A percentile compares a stretch with the other conserved stretches of the same genome.
Conservation (phyloP, 306 rosid genomes). For the Sicyos edulis region DNA sequence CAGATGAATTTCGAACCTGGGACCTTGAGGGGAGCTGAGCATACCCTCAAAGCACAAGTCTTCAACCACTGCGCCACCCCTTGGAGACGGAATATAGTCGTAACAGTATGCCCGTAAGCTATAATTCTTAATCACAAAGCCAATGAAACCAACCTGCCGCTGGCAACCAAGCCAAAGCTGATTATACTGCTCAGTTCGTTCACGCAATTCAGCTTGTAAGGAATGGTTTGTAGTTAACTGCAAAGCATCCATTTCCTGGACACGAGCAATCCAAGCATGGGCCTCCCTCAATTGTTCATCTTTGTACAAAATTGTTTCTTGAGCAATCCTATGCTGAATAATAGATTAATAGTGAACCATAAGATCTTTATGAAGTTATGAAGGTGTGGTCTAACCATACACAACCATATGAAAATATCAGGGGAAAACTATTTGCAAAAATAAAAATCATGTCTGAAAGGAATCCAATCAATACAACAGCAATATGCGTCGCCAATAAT, state of each 20-base stretch:
- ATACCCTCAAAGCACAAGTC: no score
- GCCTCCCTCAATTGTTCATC: constrained; percentile 92
- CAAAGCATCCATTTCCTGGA: constrained; percentile 87
- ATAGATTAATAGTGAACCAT: constrained; percentile 32
- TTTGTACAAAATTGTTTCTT: constrained; percentile 73
- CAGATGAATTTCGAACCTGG: no score
- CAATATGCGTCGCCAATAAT: background rate
- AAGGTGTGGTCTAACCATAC: background rate
- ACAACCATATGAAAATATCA: background rate
- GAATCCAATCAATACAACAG: background rate
- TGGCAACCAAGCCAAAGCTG: constrained; percentile 93
- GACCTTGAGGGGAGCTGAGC: no score
- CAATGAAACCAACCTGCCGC: constrained; percentile 64
- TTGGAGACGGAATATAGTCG: background rate
- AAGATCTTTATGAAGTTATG: constrained; percentile 17
- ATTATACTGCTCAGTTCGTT: constrained; percentile 85
- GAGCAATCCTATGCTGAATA: constrained; percentile 89
- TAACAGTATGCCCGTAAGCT: background rate
- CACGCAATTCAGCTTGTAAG: constrained; percentile 82
- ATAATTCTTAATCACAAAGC: constrained; percentile 3
- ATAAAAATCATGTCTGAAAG: background rate
- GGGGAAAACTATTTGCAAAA: background rate
- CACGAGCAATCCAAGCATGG: constrained; percentile 88
- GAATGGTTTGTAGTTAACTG: constrained; percentile 77
- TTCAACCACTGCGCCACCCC: no score